phyloP scores from a whole-genome alignment of 2,329 filamentous ascomycete species.

The Mollisiaceae sp. region DNA sequence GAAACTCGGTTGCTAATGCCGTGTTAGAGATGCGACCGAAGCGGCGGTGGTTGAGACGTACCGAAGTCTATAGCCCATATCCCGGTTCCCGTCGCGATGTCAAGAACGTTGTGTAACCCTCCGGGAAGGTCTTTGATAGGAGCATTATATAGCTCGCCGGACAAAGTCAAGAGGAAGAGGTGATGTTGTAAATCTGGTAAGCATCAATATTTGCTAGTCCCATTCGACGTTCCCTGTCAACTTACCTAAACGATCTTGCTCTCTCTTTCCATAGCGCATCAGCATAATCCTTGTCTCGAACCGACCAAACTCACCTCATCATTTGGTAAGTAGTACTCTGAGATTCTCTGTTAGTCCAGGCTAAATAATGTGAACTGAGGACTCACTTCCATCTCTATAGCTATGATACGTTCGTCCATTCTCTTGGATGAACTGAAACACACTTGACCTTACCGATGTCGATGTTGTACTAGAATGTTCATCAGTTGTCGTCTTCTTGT shows the following conservation, averaged over 20 bases:
- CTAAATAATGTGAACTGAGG: too few species aligned
- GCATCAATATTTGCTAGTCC: neutral
- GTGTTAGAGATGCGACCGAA: conserved; percentile 11
- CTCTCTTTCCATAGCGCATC: conserved; percentile 4
- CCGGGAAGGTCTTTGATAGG: conserved; percentile 28
- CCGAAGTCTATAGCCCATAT: conserved; percentile 46
- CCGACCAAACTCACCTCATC: conserved; percentile 16
- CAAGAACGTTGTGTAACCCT: conserved; percentile 41
- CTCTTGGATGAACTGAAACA: conserved; percentile 16
- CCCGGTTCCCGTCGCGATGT: conserved; percentile 49
- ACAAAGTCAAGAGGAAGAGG: conserved; percentile 35
- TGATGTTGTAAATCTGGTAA: conserved; percentile 37
- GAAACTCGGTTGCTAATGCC: conserved; percentile 30
- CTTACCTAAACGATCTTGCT: conserved; percentile 20
- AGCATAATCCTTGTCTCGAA: neutral
- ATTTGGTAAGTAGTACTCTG: conserved; percentile 23
- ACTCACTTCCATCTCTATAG: conserved; percentile 20
- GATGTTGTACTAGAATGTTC: neutral
- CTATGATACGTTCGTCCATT: conserved; percentile 20
- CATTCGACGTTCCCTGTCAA: too few species aligned
- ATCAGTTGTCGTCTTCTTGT: neutral
- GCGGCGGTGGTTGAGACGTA: conserved; percentile 30
- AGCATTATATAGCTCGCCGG: conserved; percentile 21
- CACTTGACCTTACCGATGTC: conserved; percentile 15
- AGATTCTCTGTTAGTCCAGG: neutral